A percentile compares a stretch with the other conserved stretches of the same genome.
Conservation (phyloP, 148 eudicot genomes). For the Vaccinium myrtillus region DNA sequence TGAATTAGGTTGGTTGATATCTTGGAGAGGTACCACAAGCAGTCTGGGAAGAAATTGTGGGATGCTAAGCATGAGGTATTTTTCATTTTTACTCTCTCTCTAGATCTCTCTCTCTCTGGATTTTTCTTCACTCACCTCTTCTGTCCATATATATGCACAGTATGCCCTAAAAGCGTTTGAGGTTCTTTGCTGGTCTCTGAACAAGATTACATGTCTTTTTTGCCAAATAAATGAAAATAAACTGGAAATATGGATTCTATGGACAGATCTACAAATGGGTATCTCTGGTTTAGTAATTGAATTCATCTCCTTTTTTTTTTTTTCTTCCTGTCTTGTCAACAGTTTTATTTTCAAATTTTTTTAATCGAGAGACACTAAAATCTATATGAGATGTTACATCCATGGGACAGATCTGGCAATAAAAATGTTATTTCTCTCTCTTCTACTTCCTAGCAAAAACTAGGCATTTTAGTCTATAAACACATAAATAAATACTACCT, state of each 20-base stretch:
- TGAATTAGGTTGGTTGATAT: constrained; percentile 57
- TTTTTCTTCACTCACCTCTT: background rate
- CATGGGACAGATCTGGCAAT: constrained; percentile 43
- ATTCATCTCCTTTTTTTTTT: background rate
- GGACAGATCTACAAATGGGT: constrained; percentile 61
- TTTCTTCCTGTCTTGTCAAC: constrained; percentile 20
- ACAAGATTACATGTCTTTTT: constrained; percentile 26
- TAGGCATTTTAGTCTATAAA: constrained; percentile 6
- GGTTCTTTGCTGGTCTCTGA: constrained; percentile 13
- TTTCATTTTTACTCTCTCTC: background rate
- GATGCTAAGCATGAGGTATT: constrained; percentile 91
- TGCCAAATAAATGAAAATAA: constrained; percentile 36
- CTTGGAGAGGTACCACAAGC: constrained; percentile 60
- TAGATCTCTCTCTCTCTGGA: background rate
- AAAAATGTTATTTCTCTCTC: constrained; percentile 19
- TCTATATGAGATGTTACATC: constrained; percentile 48
- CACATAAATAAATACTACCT: constrained; percentile 4
- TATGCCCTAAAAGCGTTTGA: constrained; percentile 22
- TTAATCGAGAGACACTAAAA: constrained; percentile 36
- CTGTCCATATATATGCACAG: background rate
- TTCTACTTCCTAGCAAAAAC: constrained; percentile 23
- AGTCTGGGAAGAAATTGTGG: constrained; percentile 70
- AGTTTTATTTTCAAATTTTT: constrained; percentile 16
- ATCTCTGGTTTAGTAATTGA: constrained; percentile 19
- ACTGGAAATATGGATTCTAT: constrained; percentile 30